Conservation (phyloP, 257 asterid species). For the Avicennia marina region DNA sequence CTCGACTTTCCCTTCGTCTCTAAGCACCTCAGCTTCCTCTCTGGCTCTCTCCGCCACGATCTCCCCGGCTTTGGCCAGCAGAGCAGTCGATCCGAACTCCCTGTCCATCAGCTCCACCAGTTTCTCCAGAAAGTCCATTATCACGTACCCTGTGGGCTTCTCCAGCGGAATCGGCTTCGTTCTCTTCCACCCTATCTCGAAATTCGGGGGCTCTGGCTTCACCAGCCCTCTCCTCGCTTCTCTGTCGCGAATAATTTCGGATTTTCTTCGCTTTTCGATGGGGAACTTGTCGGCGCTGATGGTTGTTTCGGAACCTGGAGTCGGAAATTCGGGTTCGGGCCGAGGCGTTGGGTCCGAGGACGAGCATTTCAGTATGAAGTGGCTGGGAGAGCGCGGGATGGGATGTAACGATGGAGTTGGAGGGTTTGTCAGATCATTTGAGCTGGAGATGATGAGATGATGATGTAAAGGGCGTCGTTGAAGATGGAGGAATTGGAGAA, state of each 20-base stretch:
- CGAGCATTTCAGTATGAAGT: neutral
- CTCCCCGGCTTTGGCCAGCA: constrained; percentile 68
- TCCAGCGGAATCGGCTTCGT: constrained; percentile 61
- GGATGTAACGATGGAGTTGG: no score
- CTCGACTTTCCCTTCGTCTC: constrained; percentile 80
- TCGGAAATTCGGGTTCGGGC: constrained; percentile 37
- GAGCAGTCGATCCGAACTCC: constrained; percentile 56
- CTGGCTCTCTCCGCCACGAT: constrained; percentile 64
- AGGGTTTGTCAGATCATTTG: no score
- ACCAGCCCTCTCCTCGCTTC: constrained; percentile 37
- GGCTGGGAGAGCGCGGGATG: neutral
- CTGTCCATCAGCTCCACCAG: constrained; percentile 61
- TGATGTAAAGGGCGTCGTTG: no score
- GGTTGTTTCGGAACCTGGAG: constrained; percentile 49
- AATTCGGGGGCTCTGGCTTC: constrained; percentile 67
- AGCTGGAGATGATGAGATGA: no score
- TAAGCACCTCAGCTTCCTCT: constrained; percentile 67
- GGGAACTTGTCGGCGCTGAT: constrained; percentile 61
- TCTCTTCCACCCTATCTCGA: constrained; percentile 92
- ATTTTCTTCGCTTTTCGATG: constrained; percentile 54
- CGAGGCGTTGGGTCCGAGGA: neutral
- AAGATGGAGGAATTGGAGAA: no score
- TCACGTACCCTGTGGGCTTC: constrained; percentile 67
- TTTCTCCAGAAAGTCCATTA: constrained; percentile 79
- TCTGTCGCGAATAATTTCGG: constrained; percentile 62